Evolutionary conservation across 108 stramenopile species (phyloP), one percentile per base, ranked within the genome.

Genomic region (Nitzschia sp.): DNA sequence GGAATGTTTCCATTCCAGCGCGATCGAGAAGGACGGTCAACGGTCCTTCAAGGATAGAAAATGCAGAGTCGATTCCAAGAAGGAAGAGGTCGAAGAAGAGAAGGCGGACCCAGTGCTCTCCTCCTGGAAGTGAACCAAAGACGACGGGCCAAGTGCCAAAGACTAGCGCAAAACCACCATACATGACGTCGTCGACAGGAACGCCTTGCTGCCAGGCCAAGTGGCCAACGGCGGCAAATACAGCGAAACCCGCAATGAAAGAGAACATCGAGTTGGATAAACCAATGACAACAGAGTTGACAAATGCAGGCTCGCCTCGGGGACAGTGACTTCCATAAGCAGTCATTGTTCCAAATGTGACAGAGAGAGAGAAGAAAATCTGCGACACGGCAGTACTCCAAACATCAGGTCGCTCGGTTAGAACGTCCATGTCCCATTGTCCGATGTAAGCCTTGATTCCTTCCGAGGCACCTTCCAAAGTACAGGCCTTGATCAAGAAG

Each of bases 51-150:
- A 69, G 44, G 34, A 69, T 58, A 16, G 80, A 78, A 71, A 85
- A 85, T 19, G 87, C 87, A 22, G 80, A 82, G 48, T 89, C 87
- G 41, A 89, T 75, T 25, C 87, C 87, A 2, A 88, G 71, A 38
- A 83, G 38, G 63, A 83, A 85, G 22, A 88, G 61, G 59, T 80
- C 80, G 32, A 85, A 44, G 34, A 83, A 81, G 32, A 88, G 62
- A 11, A 83, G 63, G 22, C 84, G 65, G 27, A 85, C 80, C 82
- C 84, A 84, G 46, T 77, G 80, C 15, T 58, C 57, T 5, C 78
- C 87, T 6, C 79, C 82, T 2, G 72, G 80, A 3, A 85, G 56
- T 16, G 75, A 78, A n/a, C 72, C 72, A 25, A 89, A 64, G 6
- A 75, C 82, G 9, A 80, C 87, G 1, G 87, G 87, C 77, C 77